phyloP scores from a whole-genome alignment of 169 alveolate genomes.

The Eimeria sp. region DNA sequence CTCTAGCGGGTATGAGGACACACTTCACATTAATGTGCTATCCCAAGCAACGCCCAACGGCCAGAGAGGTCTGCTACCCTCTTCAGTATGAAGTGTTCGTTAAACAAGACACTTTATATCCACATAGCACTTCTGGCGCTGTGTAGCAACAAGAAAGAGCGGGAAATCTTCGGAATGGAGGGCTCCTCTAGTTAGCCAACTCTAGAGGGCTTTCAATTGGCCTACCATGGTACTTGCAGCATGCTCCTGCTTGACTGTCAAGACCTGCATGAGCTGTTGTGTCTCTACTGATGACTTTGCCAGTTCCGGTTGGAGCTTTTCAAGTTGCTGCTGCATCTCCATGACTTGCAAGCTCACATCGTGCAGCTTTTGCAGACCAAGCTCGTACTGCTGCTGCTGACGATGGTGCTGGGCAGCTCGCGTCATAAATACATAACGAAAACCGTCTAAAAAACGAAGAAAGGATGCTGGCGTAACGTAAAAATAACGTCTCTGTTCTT shows the following conservation, averaged over 20 bases:
- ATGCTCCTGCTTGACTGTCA: slow-evolving; percentile 94
- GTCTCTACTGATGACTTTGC: slow-evolving; percentile 94
- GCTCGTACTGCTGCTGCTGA: slow-evolving; percentile 91
- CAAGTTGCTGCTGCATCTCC: slow-evolving; percentile 93
- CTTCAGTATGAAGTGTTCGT: not conserved
- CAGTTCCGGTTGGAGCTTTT: slow-evolving; percentile 92
- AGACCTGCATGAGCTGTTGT: slow-evolving; percentile 92
- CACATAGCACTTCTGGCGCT: not conserved
- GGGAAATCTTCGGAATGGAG: not conserved
- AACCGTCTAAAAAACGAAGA: slow-evolving; percentile 95
- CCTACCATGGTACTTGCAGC: slow-evolving; percentile 91
- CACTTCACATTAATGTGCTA: not conserved
- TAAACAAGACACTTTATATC: not conserved
- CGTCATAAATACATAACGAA: slow-evolving; percentile 93
- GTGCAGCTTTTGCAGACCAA: slow-evolving; percentile 97
- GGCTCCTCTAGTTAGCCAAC: not conserved
- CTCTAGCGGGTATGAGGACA: slow-evolving; percentile 86
- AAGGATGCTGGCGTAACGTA: slow-evolving; percentile 98
- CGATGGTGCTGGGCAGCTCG: slow-evolving; percentile 93
- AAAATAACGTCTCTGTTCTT: slow-evolving; percentile 94
- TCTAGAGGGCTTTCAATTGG: not conserved
- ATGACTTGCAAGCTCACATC: slow-evolving; percentile 95
- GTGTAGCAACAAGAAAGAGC: not conserved
- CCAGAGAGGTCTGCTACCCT: not conserved
- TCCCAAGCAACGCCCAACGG: not conserved